A percentile compares a stretch with the other conserved stretches of the same genome.
These are phyloP conservation scores for Herpetospermum pedunculosum DNA, from an alignment of 306 rosid species.

Conservation along the genomic window DNA sequence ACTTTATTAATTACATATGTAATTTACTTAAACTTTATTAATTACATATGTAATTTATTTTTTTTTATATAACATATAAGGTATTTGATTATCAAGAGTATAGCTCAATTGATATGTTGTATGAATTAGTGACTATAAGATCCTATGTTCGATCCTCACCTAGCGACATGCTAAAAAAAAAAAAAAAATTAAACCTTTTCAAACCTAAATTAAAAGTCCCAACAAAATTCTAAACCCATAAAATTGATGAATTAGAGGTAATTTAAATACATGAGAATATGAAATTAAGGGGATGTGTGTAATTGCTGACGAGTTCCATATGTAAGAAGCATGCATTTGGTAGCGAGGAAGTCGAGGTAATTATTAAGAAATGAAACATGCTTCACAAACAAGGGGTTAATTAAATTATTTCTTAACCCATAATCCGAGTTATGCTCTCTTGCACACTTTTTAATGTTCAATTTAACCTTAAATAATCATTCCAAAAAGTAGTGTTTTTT, in stretches of 20 bases:
- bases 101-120: too few species aligned
- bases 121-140: too few species aligned
- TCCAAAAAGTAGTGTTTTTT: conserved; percentile 13
- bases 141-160: too few species aligned
- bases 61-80: too few species aligned
- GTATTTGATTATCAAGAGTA: too few species aligned
- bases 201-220: not conserved
- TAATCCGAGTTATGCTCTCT: conserved; percentile 21
- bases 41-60: too few species aligned
- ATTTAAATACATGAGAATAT: not conserved
- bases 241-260: not conserved
- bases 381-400: conserved; percentile 8
- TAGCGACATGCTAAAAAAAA: too few species aligned
- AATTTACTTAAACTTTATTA: too few species aligned
- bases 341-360: conserved; percentile 32
- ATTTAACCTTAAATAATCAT: conserved; percentile 3
- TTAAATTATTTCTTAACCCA: conserved; percentile 28
- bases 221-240: not conserved
- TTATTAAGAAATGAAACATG: conserved; percentile 21
- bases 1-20: too few species aligned
- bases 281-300: not conserved
- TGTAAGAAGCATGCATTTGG: conserved; percentile 35
- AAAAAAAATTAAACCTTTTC: not conserved
- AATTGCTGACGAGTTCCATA: conserved; percentile 23
- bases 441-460: conserved; percentile 3